Evolutionary conservation across 2,329 filamentous ascomycete genomes (phyloP).

Genomic region (Colletotrichum sp.): DNA sequence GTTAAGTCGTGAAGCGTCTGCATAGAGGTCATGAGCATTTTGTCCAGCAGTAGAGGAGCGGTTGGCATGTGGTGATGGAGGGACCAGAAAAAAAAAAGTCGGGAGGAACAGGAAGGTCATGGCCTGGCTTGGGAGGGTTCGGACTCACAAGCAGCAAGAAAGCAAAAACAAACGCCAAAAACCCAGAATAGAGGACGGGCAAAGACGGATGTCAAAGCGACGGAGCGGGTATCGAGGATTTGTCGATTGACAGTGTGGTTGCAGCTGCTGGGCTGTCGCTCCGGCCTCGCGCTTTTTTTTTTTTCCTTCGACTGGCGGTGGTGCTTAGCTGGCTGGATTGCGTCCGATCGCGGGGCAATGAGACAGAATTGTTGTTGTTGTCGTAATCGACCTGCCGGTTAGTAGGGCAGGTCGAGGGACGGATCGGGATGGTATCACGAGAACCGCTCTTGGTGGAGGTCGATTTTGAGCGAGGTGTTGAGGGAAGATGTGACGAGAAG

Average conservation of each 20-base stretch:
- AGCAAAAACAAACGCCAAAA: slow-evolving; percentile 22
- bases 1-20: slow-evolving; percentile 32
- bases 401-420: neutral
- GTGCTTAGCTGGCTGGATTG: neutral
- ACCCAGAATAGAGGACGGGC: slow-evolving; percentile 6
- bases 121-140: neutral
- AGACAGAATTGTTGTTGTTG: neutral
- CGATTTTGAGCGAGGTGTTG: neutral
- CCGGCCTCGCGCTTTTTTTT: slow-evolving; percentile 3
- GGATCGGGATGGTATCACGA: neutral
- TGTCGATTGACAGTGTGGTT: neutral
- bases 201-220: slow-evolving; percentile 7
- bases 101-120: neutral
- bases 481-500: slow-evolving; percentile 7
- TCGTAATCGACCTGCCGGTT: neutral
- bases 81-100: neutral
- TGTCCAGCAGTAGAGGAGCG: neutral
- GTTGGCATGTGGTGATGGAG: neutral
- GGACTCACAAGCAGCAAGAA: slow-evolving; percentile 16
- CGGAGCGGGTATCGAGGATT: neutral
- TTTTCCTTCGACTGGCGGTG: neutral
- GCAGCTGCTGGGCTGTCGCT: neutral
- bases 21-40: neutral
- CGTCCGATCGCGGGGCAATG: neutral
- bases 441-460: slow-evolving; percentile 1